Evolutionary conservation across 305 asterid species (phyloP), one percentile per base, ranked within the genome.

Genomic region (Withania somnifera): DNA sequence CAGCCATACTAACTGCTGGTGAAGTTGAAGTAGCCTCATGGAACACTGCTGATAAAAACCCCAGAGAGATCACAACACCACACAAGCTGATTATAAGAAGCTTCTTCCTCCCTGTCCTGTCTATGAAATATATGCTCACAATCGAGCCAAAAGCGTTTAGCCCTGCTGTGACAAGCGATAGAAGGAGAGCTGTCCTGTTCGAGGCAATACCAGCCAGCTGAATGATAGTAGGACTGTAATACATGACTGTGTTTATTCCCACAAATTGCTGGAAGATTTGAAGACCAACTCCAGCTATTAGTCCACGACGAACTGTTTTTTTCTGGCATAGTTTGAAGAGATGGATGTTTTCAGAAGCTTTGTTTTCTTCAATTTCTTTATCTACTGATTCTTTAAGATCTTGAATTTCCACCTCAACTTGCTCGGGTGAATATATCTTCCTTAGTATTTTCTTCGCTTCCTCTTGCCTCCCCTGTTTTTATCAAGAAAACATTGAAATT

Each of bases 141-240:
- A 86, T 64, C 17, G 89, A 86, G 64, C 89, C 85, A 4, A 86
- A 4, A 9, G 89, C 85, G 1, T 86, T 86, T 10, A 86, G 80
- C 8, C 89, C 85, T 1, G 85, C 73, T 11, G 85, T 84, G 42
- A 86, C 79, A 9, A 86, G 82, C 5, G 87, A 84, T 15, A 86
- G 82, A 11, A 82, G 77, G 26, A 86, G 73, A 9, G 89, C 84
- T 32, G 90, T 88, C 69, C 19, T 82, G 81, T 89, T 89, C 0
- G 86, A 89, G 40, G 92, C 91, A 45, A 88, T 26, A n/a, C 91
- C 91, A 50, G 91, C 92, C 1, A 89, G 53, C 75, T 88, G 92
- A 66, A 89, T 61, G 57, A 88, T 89, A 71, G 89, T 87, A n/a
- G 92, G 89, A 56, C 86, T 87, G 50, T 89, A 89, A 34, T 88